Conservation (phyloP, 441 rosid genomes). For the Erodium chrysanthum region DNA sequence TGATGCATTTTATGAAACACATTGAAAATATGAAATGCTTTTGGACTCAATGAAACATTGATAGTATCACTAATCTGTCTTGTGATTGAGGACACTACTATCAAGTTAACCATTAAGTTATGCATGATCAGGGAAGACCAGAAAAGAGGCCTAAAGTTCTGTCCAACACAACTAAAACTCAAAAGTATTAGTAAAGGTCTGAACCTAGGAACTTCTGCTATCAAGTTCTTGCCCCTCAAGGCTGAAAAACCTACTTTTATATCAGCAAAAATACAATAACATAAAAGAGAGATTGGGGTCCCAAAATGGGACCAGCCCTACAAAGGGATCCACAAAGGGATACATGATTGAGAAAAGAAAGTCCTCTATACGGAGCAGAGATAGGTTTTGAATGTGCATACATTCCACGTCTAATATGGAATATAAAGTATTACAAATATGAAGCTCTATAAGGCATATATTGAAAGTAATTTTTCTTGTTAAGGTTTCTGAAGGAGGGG, state of each 20-base stretch:
- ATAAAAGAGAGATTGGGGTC: too few relatives aligned
- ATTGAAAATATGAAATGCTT: background rate
- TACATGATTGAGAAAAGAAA: background rate
- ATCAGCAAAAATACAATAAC: too few relatives aligned
- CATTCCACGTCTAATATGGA: background rate
- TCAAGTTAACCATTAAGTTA: background rate
- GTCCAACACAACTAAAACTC: background rate
- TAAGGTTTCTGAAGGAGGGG: slow-evolving; percentile 83
- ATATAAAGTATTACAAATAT: background rate
- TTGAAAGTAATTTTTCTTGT: slow-evolving; percentile 4
- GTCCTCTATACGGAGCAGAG: background rate
- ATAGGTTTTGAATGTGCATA: background rate
- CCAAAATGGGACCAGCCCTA: too few relatives aligned
- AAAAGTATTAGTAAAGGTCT: background rate
- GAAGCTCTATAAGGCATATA: background rate
- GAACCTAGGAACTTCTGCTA: background rate
- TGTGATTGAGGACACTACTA: background rate
- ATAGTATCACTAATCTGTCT: background rate
- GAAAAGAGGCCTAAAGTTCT: background rate
- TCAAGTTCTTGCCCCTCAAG: background rate
- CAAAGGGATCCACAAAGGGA: too few relatives aligned
- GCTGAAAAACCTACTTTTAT: background rate
- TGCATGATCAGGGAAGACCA: background rate
- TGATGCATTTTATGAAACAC: background rate
- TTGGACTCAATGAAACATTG: background rate